These are phyloP conservation scores for Dothideomycetes sp. DNA, from an alignment of 2,329 filamentous ascomycete genomes.

Conservation along the genomic window DNA sequence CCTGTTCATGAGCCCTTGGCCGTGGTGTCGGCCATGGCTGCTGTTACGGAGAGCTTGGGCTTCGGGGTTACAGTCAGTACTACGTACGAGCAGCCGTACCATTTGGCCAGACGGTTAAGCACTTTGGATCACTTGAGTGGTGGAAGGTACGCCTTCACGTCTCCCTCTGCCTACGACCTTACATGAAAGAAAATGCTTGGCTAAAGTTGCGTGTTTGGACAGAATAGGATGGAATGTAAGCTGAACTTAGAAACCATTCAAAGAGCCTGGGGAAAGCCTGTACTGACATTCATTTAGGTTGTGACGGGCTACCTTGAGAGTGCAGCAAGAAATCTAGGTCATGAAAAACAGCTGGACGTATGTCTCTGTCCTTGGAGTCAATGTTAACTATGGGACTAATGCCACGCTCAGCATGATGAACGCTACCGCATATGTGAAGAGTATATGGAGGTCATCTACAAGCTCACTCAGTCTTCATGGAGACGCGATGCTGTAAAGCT, in stretches of 20 bases:
- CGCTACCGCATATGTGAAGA: conserved; percentile 54
- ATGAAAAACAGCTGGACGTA: conserved; percentile 39
- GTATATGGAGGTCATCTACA: conserved; percentile 54
- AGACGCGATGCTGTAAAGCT: conserved; percentile 53
- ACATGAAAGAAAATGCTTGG: not conserved
- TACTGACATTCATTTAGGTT: too few species aligned
- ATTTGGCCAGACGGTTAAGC: conserved; percentile 52
- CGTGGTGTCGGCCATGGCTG: conserved; percentile 54
- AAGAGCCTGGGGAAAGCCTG: too few species aligned
- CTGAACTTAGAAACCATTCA: not conserved
- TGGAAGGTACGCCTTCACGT: conserved; percentile 3
- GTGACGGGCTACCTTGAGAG: conserved; percentile 59
- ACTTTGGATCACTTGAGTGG: conserved; percentile 56
- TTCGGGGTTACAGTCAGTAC: conserved; percentile 59
- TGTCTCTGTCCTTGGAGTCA: not conserved
- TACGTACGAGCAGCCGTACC: conserved; percentile 59
- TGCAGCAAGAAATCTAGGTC: conserved; percentile 52
- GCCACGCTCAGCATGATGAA: conserved; percentile 44
- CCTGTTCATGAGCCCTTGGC: conserved; percentile 60
- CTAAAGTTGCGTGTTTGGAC: not conserved
- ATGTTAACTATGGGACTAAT: not conserved
- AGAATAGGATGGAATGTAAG: not conserved
- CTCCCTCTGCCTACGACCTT: too few species aligned
- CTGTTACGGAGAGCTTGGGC: conserved; percentile 53
- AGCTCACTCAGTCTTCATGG: conserved; percentile 58